A percentile compares a stretch with the other conserved stretches of the same genome.
These are phyloP conservation scores for Dichotomopilus funicola DNA, from an alignment of 2,329 filamentous ascomycete species.

Conservation along the genomic window DNA sequence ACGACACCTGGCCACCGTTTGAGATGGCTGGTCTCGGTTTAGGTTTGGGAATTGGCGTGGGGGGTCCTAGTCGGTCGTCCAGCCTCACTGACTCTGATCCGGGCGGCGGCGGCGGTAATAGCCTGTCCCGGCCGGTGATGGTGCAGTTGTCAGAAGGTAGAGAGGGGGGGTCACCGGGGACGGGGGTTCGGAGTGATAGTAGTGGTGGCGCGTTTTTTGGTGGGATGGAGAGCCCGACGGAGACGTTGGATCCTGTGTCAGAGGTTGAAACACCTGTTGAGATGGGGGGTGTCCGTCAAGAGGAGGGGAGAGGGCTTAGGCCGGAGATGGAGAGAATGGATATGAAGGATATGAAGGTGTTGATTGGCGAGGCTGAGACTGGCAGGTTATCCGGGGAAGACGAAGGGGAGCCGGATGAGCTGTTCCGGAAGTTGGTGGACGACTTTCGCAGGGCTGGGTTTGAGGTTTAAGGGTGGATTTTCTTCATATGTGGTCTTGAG, in stretches of 20 bases:
- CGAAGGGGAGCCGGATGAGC: slow-evolving; percentile 5
- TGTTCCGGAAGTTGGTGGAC: slow-evolving; percentile 15
- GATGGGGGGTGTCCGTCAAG: not conserved
- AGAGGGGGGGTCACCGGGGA: not conserved
- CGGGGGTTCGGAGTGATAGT: not conserved
- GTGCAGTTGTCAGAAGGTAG: not conserved
- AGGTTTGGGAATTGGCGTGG: not conserved
- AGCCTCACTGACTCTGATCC: not conserved
- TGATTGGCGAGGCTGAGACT: not conserved
- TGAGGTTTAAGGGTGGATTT: slow-evolving; percentile 1
- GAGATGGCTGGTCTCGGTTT: not conserved
- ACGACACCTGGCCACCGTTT: slow-evolving; percentile 3
- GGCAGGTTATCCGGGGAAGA: not conserved
- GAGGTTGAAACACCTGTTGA: slow-evolving; percentile 20
- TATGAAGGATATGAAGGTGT: not conserved
- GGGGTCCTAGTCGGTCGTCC: not conserved
- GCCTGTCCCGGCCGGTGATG: not conserved
- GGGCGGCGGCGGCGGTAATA: not conserved
- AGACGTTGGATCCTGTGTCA: slow-evolving; percentile 22
- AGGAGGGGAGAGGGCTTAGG: not conserved
- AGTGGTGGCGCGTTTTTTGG: not conserved
- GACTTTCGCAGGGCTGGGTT: slow-evolving; percentile 17
- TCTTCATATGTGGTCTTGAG: not conserved
- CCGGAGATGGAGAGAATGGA: not conserved
- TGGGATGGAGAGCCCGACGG: slow-evolving; percentile 21